These are phyloP conservation scores for Magnaporthiopsis incrustans DNA, from an alignment of 2,329 filamentous ascomycete species.

Conservation along the genomic window DNA sequence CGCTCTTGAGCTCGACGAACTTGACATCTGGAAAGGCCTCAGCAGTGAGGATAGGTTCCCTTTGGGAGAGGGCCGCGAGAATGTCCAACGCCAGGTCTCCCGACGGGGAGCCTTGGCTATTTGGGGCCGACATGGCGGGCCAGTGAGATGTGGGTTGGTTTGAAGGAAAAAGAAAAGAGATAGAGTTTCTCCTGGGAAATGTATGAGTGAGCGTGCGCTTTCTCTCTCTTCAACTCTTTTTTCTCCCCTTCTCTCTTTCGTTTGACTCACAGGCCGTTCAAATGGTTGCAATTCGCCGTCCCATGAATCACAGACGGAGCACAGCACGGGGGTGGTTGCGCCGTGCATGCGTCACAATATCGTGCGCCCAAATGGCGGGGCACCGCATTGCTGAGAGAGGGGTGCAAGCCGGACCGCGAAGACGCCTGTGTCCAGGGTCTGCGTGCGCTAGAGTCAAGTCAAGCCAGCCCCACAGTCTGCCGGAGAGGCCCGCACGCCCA, in stretches of 20 bases:
- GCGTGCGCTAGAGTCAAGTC: no score
- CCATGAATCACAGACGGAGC: neutral
- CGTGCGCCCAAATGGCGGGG: neutral
- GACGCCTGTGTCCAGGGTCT: neutral
- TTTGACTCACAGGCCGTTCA: neutral
- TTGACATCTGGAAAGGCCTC: conserved; percentile 60
- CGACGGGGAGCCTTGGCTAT: conserved; percentile 16
- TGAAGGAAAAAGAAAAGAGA: neutral
- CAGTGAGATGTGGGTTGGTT: neutral
- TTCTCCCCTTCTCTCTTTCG: neutral
- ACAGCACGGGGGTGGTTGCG: neutral
- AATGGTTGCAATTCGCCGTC: neutral
- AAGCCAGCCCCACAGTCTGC: neutral
- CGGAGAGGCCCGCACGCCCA: no score
- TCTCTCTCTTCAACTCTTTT: neutral
- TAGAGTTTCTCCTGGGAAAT: neutral
- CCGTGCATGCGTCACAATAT: neutral
- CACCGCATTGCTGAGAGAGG: neutral
- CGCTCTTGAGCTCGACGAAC: conserved; percentile 70
- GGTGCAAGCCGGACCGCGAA: neutral
- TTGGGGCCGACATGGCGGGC: conserved; percentile 2
- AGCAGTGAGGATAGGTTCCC: conserved; percentile 58
- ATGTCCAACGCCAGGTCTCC: conserved; percentile 57
- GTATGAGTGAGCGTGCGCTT: neutral
- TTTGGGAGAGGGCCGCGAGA: conserved; percentile 55